Conservation (phyloP, 2,329 filamentous ascomycete species). For the Myriosclerotinia duriaeana region DNA sequence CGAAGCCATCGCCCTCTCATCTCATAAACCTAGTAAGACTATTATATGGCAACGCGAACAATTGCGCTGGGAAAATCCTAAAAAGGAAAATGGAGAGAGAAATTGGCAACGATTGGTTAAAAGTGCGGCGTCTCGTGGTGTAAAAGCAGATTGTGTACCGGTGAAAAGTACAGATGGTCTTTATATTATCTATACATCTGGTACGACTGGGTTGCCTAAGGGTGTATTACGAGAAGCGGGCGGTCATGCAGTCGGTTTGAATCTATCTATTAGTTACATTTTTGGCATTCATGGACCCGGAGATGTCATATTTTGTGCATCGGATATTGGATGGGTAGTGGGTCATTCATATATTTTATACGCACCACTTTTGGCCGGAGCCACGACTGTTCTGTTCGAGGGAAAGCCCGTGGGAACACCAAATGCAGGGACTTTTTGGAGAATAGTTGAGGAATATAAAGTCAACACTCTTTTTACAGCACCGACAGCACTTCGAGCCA, state of each 20-base stretch:
- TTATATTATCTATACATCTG: slow-evolving; percentile 90
- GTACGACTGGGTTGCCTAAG: slow-evolving; percentile 80
- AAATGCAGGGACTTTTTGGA: slow-evolving; percentile 84
- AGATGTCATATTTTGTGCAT: slow-evolving; percentile 70
- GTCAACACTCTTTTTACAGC: slow-evolving; percentile 85
- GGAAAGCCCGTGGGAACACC: slow-evolving; percentile 93
- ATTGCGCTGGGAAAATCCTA: slow-evolving; percentile 69
- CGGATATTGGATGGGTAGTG: slow-evolving; percentile 91
- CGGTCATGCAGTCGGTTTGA: slow-evolving; percentile 82
- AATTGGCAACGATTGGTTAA: slow-evolving; percentile 78
- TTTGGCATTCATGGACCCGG: slow-evolving; percentile 82
- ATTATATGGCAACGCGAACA: slow-evolving; percentile 84
- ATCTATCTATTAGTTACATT: slow-evolving; percentile 77
- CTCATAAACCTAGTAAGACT: slow-evolving; percentile 69
- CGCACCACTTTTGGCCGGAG: slow-evolving; percentile 79
- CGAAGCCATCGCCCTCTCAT: slow-evolving; percentile 66
- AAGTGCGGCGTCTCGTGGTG: slow-evolving; percentile 64
- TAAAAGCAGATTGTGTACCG: slow-evolving; percentile 73
- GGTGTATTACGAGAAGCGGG: slow-evolving; percentile 80
- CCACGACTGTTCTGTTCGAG: slow-evolving; percentile 85
- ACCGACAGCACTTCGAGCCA: slow-evolving; percentile 81
- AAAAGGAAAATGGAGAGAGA: slow-evolving; percentile 65
- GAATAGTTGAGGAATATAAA: slow-evolving; percentile 79
- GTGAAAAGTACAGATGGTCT: slow-evolving; percentile 74
- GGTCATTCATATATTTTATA: slow-evolving; percentile 88